Conservation (phyloP, 352 stramenopile species). For the Globisporangium orthogonon region DNA sequence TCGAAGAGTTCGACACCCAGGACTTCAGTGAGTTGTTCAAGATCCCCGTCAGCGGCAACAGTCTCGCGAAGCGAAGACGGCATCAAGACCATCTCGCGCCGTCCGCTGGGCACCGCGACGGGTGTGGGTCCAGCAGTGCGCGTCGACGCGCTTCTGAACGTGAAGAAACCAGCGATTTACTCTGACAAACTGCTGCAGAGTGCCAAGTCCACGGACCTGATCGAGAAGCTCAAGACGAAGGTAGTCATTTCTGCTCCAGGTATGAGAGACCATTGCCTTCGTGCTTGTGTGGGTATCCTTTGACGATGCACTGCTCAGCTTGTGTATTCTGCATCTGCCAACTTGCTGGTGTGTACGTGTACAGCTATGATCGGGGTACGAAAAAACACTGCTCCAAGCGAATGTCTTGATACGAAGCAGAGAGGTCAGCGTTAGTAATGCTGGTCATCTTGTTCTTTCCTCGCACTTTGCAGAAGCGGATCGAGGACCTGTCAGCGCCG, state of each 20-base stretch:
- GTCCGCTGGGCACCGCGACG: conserved; percentile 11
- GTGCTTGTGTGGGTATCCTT: background rate
- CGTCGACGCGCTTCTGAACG: conserved; percentile 32
- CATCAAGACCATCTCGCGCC: conserved; percentile 55
- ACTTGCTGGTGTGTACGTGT: background rate
- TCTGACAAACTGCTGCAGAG: conserved; percentile 47
- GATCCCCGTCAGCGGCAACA: background rate
- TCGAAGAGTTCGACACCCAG: conserved; percentile 5
- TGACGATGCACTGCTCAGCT: background rate
- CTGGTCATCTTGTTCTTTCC: background rate
- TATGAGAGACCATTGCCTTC: conserved; percentile 5
- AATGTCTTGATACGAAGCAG: background rate
- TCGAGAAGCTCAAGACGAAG: conserved; percentile 50
- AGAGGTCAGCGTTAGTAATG: background rate
- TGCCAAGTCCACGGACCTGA: conserved; percentile 27
- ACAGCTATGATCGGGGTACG: conserved; percentile 6
- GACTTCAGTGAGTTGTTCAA: conserved; percentile 4
- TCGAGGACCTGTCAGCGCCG: conserved; percentile 50
- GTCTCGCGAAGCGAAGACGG: conserved; percentile 27
- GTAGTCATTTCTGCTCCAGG: conserved; percentile 33
- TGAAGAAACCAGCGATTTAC: conserved; percentile 57
- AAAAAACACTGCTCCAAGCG: background rate
- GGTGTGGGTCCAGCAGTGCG: conserved; percentile 3
- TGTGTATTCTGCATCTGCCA: background rate
- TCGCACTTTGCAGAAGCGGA: conserved; percentile 37